A percentile compares a stretch with the other conserved stretches of the same genome.
Evolutionary conservation across 1,284 basidiomycete genomes (phyloP).

Genomic region (Cryptococcus sp.): DNA sequence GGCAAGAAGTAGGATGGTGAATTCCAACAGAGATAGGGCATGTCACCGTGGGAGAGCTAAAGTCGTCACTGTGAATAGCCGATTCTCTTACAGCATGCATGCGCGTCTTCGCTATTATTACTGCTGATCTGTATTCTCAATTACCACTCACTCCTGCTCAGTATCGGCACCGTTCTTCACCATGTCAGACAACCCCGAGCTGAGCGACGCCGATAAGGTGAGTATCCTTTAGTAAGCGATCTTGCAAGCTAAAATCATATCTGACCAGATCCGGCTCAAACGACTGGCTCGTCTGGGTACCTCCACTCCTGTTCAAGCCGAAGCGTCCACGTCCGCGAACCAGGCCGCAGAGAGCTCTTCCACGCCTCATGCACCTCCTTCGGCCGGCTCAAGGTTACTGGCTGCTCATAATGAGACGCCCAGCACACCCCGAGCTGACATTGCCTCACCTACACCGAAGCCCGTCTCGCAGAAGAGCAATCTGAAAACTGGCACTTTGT

Average conservation of each 20-base stretch:
- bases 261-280: constrained; percentile 76
- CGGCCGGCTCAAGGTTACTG: constrained; percentile 35
- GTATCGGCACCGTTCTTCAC: constrained; percentile 1
- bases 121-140: not conserved
- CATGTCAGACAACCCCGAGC: constrained; percentile 32
- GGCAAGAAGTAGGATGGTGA: not conserved
- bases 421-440: not conserved
- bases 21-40: not conserved
- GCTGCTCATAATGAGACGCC: constrained; percentile 3
- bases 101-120: not conserved
- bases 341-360: too few relatives aligned
- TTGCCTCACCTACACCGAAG: constrained; percentile 2
- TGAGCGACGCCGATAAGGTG: constrained; percentile 50
- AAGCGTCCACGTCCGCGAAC: not conserved
- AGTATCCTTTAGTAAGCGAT: not conserved
- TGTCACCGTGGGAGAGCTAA: constrained; percentile 13
- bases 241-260: constrained; percentile 1
- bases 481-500: constrained; percentile 1
- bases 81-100: too few relatives aligned
- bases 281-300: constrained; percentile 71
- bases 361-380: constrained; percentile 31
- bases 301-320: constrained; percentile 12
- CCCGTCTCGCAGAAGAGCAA: not conserved
- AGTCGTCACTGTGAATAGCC: too few relatives aligned
- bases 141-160: not conserved